phyloP scores from a whole-genome alignment of 805 yeast genomes.

The Candida yuanshanica region DNA sequence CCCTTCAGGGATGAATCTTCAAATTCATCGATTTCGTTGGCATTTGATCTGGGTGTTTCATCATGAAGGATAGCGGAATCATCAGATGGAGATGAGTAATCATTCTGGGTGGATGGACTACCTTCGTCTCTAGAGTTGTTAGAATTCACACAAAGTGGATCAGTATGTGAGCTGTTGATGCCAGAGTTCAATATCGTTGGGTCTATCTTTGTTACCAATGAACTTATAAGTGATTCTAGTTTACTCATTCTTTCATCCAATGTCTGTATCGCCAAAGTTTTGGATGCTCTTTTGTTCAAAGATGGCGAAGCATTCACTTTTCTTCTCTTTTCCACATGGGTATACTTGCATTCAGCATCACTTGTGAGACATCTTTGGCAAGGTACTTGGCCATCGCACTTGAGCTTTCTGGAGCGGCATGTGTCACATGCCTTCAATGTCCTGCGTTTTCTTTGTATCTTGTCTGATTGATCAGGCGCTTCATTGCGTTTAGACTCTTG shows the following conservation, averaged over 20 bases:
- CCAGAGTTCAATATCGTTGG: no score
- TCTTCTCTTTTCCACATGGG: constrained; percentile 8
- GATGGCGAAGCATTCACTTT: constrained; percentile 1
- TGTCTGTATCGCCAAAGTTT: constrained; percentile 2
- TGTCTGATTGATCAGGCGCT: no score
- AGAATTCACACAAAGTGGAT: no score
- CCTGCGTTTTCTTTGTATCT: background rate
- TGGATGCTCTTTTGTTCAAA: background rate
- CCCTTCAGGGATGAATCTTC: no score
- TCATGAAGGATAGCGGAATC: background rate
- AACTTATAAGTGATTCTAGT: constrained; percentile 29
- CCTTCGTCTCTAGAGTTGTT: background rate
- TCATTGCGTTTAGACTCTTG: no score
- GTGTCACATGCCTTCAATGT: constrained; percentile 38
- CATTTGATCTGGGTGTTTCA: background rate
- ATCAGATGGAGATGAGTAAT: background rate
- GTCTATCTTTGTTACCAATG: constrained; percentile 22
- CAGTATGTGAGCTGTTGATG: no score
- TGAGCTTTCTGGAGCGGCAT: constrained; percentile 65
- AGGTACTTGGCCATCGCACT: constrained; percentile 76
- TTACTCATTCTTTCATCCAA: constrained; percentile 27
- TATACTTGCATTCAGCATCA: constrained; percentile 34
- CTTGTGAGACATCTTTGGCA: constrained; percentile 79
- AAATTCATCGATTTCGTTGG: constrained; percentile 1
- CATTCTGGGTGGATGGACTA: constrained; percentile 2